Base-by-base conservation (phyloP, 768 basidiomycete genomes). In the Candolleomyces eurysporus region DNA sequence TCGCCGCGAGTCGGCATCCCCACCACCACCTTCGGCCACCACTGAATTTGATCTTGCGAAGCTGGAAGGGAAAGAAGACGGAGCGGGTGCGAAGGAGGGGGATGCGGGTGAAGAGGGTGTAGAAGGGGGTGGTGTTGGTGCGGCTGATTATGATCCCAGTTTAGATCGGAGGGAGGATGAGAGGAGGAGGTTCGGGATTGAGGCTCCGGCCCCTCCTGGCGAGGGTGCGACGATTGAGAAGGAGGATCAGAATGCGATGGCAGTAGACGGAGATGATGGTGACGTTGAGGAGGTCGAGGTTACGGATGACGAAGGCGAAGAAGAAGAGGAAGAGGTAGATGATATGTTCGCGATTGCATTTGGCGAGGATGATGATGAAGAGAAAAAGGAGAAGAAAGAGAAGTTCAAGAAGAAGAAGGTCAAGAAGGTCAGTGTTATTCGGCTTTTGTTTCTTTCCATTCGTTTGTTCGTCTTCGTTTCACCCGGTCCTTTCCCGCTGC, bases 321-420 rank as follows among this genome's bases (percentile, higher is more conserved):
- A 92, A 13, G 92, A 94, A 26, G 26, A 26, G 26, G 26, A 26
- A 3, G 92, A 95, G 40, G 82, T 96, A 1, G 94, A 96, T 63
- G 96, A 98, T 72, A 98, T 99, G 95, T 98, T 98, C 68, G 89
- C 94, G 22, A 81, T 92, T 21, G 79, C 76, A 7, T 66, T 72
- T 17, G 68, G 69, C 22, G 60, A 48, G n/a, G 52, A 51, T 13
- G 75, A 78, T 69, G 87, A 84, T 69, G 88, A 84, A 61, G 72
- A 80, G 9, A 88, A 82, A 78, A 89, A 84, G 69, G 78, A 80
- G 19, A 84, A 80, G 69, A 80, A 76, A 62, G 51, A 55, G 59
- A 30, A 26, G 9, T 26, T 48, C 16, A 56, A 22, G 43, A 36
- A 54, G 43, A 36, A 54, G 40, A 49, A 55, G 39, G 39, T 8